Conservation (phyloP, 2,329 filamentous ascomycete species). For the Fusarium caatingaense region DNA sequence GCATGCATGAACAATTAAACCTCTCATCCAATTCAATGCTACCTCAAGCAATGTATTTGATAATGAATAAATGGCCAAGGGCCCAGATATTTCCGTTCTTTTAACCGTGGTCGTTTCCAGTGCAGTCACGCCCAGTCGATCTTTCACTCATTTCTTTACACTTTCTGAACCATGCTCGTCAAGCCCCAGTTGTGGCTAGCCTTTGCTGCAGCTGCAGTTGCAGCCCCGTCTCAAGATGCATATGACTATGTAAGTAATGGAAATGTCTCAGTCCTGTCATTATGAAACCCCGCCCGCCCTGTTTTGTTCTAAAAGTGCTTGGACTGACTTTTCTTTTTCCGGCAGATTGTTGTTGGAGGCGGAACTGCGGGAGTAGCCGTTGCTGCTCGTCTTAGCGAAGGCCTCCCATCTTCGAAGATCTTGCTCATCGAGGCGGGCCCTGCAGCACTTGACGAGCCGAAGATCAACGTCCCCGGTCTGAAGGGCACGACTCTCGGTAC, state of each 20-base stretch:
- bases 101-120: neutral
- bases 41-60: neutral
- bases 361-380: slow-evolving; percentile 49
- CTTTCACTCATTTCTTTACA: neutral
- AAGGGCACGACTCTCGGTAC: slow-evolving; percentile 38
- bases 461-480: slow-evolving; percentile 21
- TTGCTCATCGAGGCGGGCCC: slow-evolving; percentile 20
- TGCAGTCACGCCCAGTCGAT: neutral
- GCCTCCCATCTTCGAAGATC: slow-evolving; percentile 33
- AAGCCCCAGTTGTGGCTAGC: slow-evolving; percentile 31
- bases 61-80: slow-evolving; percentile 4
- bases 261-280: neutral
- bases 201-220: slow-evolving; percentile 29
- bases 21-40: neutral
- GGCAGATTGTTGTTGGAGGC: slow-evolving; percentile 47
- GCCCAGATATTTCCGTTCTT: neutral
- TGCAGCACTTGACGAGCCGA: slow-evolving; percentile 12
- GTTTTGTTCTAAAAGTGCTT: neutral
- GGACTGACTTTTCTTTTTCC: neutral
- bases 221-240: slow-evolving; percentile 21
- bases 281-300: neutral
- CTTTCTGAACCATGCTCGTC: slow-evolving; percentile 25
- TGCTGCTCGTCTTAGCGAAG: slow-evolving; percentile 47
- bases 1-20: neutral
- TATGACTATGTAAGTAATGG: slow-evolving; percentile 40